A percentile compares a stretch with the other conserved stretches of the same genome.
Evolutionary conservation across 2,329 filamentous ascomycete genomes (phyloP).

Genomic region (Leptosphaerulina australis): DNA sequence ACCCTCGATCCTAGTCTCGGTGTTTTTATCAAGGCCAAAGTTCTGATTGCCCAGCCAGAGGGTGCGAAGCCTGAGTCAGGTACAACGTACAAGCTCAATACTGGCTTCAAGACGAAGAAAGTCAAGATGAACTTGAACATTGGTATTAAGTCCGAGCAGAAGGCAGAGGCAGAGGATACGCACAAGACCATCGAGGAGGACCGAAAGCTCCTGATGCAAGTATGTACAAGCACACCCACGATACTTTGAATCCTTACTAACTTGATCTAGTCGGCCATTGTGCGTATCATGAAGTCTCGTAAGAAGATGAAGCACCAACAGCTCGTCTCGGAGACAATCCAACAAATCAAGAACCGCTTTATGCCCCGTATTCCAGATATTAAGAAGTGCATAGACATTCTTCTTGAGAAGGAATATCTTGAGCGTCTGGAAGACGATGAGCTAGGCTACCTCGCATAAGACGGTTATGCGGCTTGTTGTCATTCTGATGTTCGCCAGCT

Average conservation of each 20-base stretch:
- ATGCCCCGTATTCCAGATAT: constrained; percentile 92
- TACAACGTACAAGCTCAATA: constrained; percentile 83
- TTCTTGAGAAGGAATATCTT: constrained; percentile 98
- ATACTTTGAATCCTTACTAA: constrained; percentile 33
- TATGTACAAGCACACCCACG: constrained; percentile 56
- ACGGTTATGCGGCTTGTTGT: neutral
- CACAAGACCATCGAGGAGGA: constrained; percentile 99
- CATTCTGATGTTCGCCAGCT: constrained; percentile 2
- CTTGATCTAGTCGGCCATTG: constrained; percentile 81
- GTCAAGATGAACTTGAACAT: constrained; percentile 96
- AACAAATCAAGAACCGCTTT: constrained; percentile 91
- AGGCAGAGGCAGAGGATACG: constrained; percentile 94
- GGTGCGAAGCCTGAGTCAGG: constrained; percentile 77
- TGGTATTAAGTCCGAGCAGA: constrained; percentile 91
- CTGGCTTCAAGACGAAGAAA: constrained; percentile 98
- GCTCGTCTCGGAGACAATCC: constrained; percentile 93
- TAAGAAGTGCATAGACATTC: constrained; percentile 99
- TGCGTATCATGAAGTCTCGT: constrained; percentile 98
- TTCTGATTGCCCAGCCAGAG: constrained; percentile 74
- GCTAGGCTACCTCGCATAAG: constrained; percentile 86
- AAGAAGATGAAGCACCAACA: constrained; percentile 99
- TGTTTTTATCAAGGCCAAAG: constrained; percentile 91
- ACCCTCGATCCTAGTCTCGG: constrained; percentile 84
- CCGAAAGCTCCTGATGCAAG: constrained; percentile 93
- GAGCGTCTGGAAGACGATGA: constrained; percentile 95